Evolutionary conservation across 1,284 basidiomycete genomes (phyloP).

Genomic region (Malassezia sympodialis): DNA sequence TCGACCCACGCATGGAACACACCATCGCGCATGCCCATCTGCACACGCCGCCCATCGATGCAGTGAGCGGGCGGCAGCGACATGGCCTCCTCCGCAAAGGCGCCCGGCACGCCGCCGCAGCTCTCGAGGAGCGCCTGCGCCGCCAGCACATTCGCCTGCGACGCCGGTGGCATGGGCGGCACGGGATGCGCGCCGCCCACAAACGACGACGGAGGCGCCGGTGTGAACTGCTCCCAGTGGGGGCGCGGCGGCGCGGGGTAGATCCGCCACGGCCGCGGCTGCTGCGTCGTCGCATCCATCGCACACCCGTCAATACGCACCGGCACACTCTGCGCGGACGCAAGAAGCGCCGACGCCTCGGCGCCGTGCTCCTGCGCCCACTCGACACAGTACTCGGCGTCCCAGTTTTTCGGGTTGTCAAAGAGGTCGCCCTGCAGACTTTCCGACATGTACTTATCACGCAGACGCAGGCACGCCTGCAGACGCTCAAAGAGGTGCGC

Average conservation of each 20-base stretch:
- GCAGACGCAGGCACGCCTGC: slow-evolving; percentile 37
- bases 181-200: slow-evolving; percentile 37
- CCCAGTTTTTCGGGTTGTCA: slow-evolving; percentile 48
- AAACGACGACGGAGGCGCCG: slow-evolving; percentile 42
- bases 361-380: slow-evolving; percentile 6
- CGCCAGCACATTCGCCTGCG: slow-evolving; percentile 40
- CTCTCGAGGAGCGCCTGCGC: slow-evolving; percentile 43
- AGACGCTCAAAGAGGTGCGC: slow-evolving; percentile 32
- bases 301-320: slow-evolving; percentile 43
- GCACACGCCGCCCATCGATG: slow-evolving; percentile 19
- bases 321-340: slow-evolving; percentile 5
- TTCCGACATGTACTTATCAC: slow-evolving; percentile 45
- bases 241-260: slow-evolving; percentile 46
- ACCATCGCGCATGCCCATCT: slow-evolving; percentile 38
- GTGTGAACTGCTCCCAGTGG: slow-evolving; percentile 47
- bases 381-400: slow-evolving; percentile 41
- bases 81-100: slow-evolving; percentile 30
- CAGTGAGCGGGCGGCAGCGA: slow-evolving; percentile 27
- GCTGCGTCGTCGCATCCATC: slow-evolving; percentile 17
- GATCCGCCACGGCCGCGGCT: slow-evolving; percentile 43
- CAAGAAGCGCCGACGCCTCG: not conserved
- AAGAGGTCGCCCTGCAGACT: slow-evolving; percentile 38
- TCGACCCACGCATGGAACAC: slow-evolving; percentile 39
- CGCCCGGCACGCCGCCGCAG: slow-evolving; percentile 42
- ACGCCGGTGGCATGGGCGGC: slow-evolving; percentile 37